A percentile compares a stretch with the other conserved stretches of the same genome.
Evolutionary conservation across 345 rosid species (phyloP).

Genomic region (Arabidopsis suecica): DNA sequence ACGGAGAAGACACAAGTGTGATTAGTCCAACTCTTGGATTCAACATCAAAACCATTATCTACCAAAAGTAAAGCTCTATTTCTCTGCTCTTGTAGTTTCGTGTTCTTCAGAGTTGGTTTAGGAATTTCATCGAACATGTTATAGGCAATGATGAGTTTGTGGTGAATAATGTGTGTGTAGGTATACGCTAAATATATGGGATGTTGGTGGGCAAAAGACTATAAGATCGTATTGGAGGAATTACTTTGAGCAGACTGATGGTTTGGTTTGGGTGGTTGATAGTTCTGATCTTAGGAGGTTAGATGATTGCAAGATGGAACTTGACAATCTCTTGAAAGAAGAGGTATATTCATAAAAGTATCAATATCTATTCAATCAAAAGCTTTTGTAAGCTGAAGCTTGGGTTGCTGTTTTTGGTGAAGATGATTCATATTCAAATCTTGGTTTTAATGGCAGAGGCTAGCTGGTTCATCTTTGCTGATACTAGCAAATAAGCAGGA

Average conservation of each 20-base stretch:
- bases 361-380: not conserved
- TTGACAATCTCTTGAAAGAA: slow-evolving; percentile 93
- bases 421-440: not conserved
- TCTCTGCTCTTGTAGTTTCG: not conserved
- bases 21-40: slow-evolving; percentile 96
- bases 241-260: slow-evolving; percentile 97
- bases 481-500: slow-evolving; percentile 93
- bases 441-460: slow-evolving; percentile 60
- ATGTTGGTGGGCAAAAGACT: slow-evolving; percentile 92
- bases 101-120: slow-evolving; percentile 15
- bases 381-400: not conserved
- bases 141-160: not conserved
- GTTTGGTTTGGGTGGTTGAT: slow-evolving; percentile 94
- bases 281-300: slow-evolving; percentile 91
- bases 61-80: slow-evolving; percentile 59
- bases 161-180: slow-evolving; percentile 43
- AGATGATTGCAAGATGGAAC: slow-evolving; percentile 92
- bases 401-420: not conserved
- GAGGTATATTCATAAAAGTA: slow-evolving; percentile 55
- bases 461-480: slow-evolving; percentile 89
- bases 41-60: slow-evolving; percentile 81
- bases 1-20: slow-evolving; percentile 89
- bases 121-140: slow-evolving; percentile 26
- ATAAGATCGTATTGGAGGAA: slow-evolving; percentile 97
- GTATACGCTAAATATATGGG: slow-evolving; percentile 91